A percentile compares a stretch with the other conserved stretches of the same genome.
phyloP scores from a whole-genome alignment of 2,329 filamentous ascomycete species.

The Aspergillus novofumigatus region DNA sequence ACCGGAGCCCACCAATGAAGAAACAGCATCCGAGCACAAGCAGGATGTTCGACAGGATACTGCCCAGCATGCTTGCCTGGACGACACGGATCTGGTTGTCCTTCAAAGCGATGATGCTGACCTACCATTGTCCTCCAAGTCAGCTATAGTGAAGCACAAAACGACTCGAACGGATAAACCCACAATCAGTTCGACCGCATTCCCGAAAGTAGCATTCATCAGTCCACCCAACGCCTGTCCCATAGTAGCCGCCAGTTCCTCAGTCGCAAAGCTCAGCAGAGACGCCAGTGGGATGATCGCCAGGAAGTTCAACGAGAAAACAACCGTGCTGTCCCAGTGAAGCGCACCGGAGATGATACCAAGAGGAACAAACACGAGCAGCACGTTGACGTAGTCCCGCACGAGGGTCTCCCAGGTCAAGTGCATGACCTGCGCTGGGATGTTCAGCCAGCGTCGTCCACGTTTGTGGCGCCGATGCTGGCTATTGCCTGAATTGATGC shows the following conservation, averaged over 20 bases:
- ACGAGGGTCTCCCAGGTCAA: conserved; percentile 43
- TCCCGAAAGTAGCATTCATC: conserved; percentile 64
- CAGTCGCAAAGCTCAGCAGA: conserved; percentile 60
- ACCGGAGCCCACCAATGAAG: conserved; percentile 66
- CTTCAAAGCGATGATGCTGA: conserved; percentile 84
- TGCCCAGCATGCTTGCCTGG: conserved; percentile 96
- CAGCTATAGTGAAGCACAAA: background rate
- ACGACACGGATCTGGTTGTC: conserved; percentile 89
- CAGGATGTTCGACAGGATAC: conserved; percentile 89
- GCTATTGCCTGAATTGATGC: conserved; percentile 18
- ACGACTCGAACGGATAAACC: conserved; percentile 64
- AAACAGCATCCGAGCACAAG: conserved; percentile 81
- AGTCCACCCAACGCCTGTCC: conserved; percentile 60
- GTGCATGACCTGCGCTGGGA: conserved; percentile 36
- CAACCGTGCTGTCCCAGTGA: conserved; percentile 52
- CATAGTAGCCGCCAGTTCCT: conserved; percentile 58
- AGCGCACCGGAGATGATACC: conserved; percentile 61
- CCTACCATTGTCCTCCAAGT: conserved; percentile 46
- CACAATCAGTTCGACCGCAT: conserved; percentile 66
- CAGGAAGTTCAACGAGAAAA: conserved; percentile 61
- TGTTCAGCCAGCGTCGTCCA: conserved; percentile 34
- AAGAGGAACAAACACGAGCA: conserved; percentile 61
- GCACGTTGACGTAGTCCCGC: conserved; percentile 54
- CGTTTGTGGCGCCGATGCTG: conserved; percentile 33
- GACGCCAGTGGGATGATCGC: conserved; percentile 61